These are phyloP conservation scores for Fusarium sp. DNA, from an alignment of 2,329 filamentous ascomycete genomes.

Conservation along the genomic window DNA sequence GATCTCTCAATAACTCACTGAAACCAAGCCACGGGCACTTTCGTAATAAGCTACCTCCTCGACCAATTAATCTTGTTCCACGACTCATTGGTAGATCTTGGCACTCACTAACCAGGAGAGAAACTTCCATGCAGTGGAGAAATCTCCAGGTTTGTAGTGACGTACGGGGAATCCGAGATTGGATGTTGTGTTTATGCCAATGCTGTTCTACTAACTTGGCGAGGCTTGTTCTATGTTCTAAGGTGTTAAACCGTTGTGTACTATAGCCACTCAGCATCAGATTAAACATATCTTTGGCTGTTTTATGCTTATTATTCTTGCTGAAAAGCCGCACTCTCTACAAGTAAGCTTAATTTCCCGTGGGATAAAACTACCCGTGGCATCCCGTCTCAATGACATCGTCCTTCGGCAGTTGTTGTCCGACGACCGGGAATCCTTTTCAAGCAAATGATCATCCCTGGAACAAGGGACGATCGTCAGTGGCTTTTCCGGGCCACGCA, in stretches of 20 bases:
- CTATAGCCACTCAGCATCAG: not conserved
- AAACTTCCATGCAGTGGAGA: constrained; percentile 11
- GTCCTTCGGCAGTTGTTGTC: constrained; percentile 12
- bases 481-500: constrained; percentile 31
- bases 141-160: not conserved
- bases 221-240: constrained; percentile 6
- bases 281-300: not conserved
- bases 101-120: constrained; percentile 18
- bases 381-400: constrained; percentile 1
- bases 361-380: not conserved
- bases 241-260: not conserved
- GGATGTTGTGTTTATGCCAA: not conserved
- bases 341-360: not conserved
- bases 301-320: constrained; percentile 22
- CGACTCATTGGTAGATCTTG: constrained; percentile 10
- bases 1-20: not conserved
- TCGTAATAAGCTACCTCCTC: constrained; percentile 22
- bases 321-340: not conserved
- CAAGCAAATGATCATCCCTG: not conserved
- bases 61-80: constrained; percentile 22
- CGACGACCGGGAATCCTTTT: not conserved
- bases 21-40: constrained; percentile 28
- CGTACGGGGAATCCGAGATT: not conserved
- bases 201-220: not conserved
- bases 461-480: constrained; percentile 13